Evolutionary conservation across 2,329 filamentous ascomycete genomes (phyloP).

Genomic region (Diaporthe sp.): DNA sequence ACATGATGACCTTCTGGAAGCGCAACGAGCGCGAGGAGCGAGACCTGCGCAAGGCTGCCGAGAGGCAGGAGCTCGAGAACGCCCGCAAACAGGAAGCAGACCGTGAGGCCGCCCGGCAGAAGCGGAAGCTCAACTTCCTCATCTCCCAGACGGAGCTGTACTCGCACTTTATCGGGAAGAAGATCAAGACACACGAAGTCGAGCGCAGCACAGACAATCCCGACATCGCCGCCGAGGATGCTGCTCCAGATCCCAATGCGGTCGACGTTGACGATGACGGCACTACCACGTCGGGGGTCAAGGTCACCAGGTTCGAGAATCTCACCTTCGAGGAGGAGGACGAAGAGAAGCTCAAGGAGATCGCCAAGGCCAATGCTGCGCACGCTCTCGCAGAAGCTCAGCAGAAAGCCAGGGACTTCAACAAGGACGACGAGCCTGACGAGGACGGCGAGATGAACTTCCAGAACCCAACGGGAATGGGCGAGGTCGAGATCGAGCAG

Average conservation of each 20-base stretch:
- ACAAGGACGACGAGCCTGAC: constrained; percentile 79
- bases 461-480: constrained; percentile 96
- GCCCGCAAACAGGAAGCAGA: constrained; percentile 97
- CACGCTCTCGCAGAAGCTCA: constrained; percentile 96
- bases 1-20: constrained; percentile 99
- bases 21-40: constrained; percentile 98
- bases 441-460: constrained; percentile 99
- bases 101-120: constrained; percentile 96
- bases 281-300: constrained; percentile 64
- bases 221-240: constrained; percentile 71
- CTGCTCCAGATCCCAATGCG: constrained; percentile 54
- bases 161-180: constrained; percentile 99
- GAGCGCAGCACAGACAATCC: constrained; percentile 90
- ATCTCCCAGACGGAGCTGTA: constrained; percentile 99
- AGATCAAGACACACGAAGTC: constrained; percentile 97
- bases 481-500: constrained; percentile 93
- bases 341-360: constrained; percentile 83
- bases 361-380: constrained; percentile 95
- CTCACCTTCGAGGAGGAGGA: constrained; percentile 97
- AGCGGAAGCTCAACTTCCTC: constrained; percentile 98
- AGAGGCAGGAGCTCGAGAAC: constrained; percentile 95
- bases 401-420: constrained; percentile 92
- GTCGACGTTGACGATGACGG: constrained; percentile 67
- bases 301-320: constrained; percentile 94
- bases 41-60: constrained; percentile 91